These are phyloP conservation scores for Trametes hirsuta DNA, from an alignment of 1,284 basidiomycete species.

Conservation along the genomic window DNA sequence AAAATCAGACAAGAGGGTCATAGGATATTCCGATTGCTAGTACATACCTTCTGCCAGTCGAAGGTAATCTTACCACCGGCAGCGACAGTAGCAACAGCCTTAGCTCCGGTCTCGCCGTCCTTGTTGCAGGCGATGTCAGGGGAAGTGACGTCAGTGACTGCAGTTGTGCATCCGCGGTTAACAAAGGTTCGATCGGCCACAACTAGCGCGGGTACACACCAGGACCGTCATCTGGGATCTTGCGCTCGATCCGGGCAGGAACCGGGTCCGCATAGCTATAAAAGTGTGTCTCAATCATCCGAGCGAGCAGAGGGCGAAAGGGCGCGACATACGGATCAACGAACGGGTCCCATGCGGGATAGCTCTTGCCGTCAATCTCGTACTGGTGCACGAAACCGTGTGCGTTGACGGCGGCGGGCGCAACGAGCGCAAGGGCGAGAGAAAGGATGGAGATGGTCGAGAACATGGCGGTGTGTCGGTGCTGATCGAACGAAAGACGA, in stretches of 20 bases:
- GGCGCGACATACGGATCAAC: slow-evolving; percentile 28
- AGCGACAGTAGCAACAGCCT: slow-evolving; percentile 26
- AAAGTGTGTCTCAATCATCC: background rate
- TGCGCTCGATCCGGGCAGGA: slow-evolving; percentile 33
- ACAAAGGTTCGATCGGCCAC: background rate
- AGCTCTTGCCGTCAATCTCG: slow-evolving; percentile 28
- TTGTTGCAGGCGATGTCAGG: slow-evolving; percentile 36
- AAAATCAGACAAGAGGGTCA: background rate
- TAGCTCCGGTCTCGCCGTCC: slow-evolving; percentile 33
- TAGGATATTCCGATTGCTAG: background rate
- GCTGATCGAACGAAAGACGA: slow-evolving; percentile 16
- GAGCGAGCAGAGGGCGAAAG: background rate
- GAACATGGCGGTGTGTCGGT: slow-evolving; percentile 24
- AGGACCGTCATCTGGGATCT: slow-evolving; percentile 37
- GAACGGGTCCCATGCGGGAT: slow-evolving; percentile 34
- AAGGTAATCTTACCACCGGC: slow-evolving; percentile 36
- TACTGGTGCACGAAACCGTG: slow-evolving; percentile 33
- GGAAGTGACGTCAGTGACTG: slow-evolving; percentile 31
- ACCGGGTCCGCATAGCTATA: slow-evolving; percentile 23
- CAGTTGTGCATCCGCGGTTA: background rate
- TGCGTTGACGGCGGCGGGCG: slow-evolving; percentile 25
- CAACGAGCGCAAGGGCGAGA: slow-evolving; percentile 23
- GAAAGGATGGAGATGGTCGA: slow-evolving; percentile 19
- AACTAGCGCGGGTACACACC: slow-evolving; percentile 24
- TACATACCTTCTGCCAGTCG: slow-evolving; percentile 33